A percentile compares a stretch with the other conserved stretches of the same genome.
Evolutionary conservation across 805 yeast species (phyloP).

Genomic region (Komagataella mondaviorum): DNA sequence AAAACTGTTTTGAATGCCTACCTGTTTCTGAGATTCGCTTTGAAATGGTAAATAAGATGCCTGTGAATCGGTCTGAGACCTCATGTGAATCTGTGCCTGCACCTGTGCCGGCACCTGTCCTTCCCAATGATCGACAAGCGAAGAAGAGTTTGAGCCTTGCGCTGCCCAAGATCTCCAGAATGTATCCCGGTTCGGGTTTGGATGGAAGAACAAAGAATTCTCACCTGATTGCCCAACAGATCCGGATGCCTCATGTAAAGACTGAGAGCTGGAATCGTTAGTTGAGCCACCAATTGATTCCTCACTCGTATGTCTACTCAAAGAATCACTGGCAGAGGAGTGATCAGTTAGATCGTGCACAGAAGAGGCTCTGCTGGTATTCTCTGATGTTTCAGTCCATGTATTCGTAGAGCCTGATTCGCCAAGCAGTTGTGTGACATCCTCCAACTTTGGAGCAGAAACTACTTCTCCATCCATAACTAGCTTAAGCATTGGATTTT

Average conservation of each 20-base stretch:
- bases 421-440: background rate
- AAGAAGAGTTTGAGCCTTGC: background rate
- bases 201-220: background rate
- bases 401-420: background rate
- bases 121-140: background rate
- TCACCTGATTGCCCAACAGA: background rate
- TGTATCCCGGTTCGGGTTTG: background rate
- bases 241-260: background rate
- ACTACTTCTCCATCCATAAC: background rate
- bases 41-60: background rate
- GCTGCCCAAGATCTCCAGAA: background rate
- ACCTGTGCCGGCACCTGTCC: background rate
- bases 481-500: constrained; percentile 1
- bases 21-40: background rate
- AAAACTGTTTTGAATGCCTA: background rate
- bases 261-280: background rate
- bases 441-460: constrained; percentile 8
- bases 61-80: background rate
- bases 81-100: background rate
- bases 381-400: background rate
- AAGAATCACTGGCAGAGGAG: background rate
- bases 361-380: background rate
- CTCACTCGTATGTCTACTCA: background rate
- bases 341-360: background rate
- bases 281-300: background rate